Evolutionary conservation across 306 rosid species (phyloP), one percentile per base, ranked within the genome.

Genomic region (Vigna hirtella): DNA sequence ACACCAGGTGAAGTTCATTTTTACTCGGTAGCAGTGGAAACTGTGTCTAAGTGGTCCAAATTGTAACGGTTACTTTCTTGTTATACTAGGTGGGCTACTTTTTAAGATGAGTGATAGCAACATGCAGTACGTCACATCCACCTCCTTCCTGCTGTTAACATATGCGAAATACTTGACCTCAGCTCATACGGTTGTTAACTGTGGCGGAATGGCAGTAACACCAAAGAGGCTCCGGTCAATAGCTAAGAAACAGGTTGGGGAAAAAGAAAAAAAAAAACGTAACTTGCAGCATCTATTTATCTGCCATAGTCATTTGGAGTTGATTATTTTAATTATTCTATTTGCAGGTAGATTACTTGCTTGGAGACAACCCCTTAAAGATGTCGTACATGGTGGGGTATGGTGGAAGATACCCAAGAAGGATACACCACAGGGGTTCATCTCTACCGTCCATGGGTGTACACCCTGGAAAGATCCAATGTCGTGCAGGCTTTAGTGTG

Each of bases 321-420:
- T n/a, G 1, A 13, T 13, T 66, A 1, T 22, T 48, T 40, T 1
- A 63, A 32, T 42, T 11, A 4, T 42, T 66, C 0, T 66, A 20
- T 20, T 34, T 55, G 17, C 45, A 92, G 98, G 99, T 95, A 86
- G 98, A 95, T 85, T 95, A 95, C 77, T 77, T 95, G 69, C 85
- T 95, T 4, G 99, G 99, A 24, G 97, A 95, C 66, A 95, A 95
- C 78, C 99, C 99, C 1, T 34, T 86, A 82, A 93, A 68, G 79
- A 90, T 93, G 97, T 95, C 99, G 6, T 95, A 87, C 86, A 95
- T 95, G 99, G 99, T 95, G 80, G 99, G 99, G 56, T 95, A 95
- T 74, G 99, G 99, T 7, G 86, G 89, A 68, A 76, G 89, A 71
- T 95, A 86, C 86, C 98, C 99, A 15, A 79, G 56, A 48, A 93